Percentiles rank a stretch among this genome's conserved stretches.
phyloP scores from a whole-genome alignment of 352 stramenopile genomes.

The Phytophthora hibernalis region DNA sequence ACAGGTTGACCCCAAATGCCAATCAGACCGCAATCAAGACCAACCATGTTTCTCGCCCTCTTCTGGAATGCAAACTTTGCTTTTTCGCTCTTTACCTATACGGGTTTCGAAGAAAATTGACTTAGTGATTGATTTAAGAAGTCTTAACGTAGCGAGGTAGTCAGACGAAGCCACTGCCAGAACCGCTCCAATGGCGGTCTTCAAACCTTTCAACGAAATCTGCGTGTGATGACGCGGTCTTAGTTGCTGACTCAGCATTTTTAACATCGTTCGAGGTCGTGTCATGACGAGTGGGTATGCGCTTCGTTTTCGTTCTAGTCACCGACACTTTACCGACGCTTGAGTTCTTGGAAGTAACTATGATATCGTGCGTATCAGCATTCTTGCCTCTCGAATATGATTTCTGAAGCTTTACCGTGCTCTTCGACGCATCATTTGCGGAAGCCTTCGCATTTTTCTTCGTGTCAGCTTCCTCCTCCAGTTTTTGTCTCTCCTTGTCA shows the following conservation, averaged over 20 bases:
- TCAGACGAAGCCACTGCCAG: conserved; percentile 52
- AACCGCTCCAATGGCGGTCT: conserved; percentile 50
- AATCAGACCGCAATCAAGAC: no score
- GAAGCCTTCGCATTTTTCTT: conserved; percentile 2
- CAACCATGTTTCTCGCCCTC: no score
- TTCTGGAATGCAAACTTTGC: no score
- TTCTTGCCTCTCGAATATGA: conserved; percentile 9
- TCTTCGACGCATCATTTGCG: conserved; percentile 11
- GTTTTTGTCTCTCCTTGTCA: conserved; percentile 33
- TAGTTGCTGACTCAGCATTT: conserved; percentile 4
- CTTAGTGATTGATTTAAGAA: conserved; percentile 14
- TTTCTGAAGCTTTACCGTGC: conserved; percentile 24
- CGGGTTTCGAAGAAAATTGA: no score
- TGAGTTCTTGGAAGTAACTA: not conserved
- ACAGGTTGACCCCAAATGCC: no score
- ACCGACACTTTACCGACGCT: not conserved
- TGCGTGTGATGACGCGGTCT: conserved; percentile 18
- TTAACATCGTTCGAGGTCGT: conserved; percentile 6
- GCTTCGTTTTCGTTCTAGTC: conserved; percentile 31
- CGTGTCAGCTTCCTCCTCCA: conserved; percentile 12
- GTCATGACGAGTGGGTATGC: not conserved
- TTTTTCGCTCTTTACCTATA: no score
- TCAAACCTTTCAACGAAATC: conserved; percentile 47
- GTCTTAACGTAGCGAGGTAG: conserved; percentile 4
- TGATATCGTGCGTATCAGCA: not conserved